phyloP scores from a whole-genome alignment of 768 basidiomycete genomes.

The Leucogyrophana mollusca region DNA sequence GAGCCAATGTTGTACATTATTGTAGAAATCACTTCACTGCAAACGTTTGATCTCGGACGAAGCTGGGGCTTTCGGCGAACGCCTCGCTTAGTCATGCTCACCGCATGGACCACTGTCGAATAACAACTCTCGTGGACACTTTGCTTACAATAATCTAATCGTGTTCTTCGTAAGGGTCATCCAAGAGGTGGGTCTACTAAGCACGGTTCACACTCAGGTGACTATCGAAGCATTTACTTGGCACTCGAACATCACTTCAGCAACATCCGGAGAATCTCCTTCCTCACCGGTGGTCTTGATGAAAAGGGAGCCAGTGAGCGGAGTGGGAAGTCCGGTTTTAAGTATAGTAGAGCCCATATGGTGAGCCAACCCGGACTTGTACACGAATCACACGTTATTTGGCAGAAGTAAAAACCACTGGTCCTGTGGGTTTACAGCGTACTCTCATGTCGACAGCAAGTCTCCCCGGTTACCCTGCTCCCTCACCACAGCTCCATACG shows the following conservation, averaged over 20 bases:
- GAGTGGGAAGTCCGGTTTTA: constrained; percentile 33
- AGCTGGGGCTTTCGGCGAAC: too few relatives aligned
- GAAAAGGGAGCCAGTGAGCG: constrained; percentile 12
- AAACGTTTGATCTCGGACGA: background rate
- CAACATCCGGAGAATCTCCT: background rate
- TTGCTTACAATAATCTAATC: too few relatives aligned
- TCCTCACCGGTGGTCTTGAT: background rate
- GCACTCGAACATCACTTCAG: too few relatives aligned
- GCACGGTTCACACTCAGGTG: too few relatives aligned
- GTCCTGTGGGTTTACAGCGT: constrained; percentile 14
- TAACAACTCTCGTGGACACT: too few relatives aligned
- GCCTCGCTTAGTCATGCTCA: too few relatives aligned
- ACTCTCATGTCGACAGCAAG: constrained; percentile 53
- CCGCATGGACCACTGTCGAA: too few relatives aligned
- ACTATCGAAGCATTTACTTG: too few relatives aligned
- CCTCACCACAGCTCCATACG: constrained; percentile 37
- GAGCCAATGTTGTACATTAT: too few relatives aligned
- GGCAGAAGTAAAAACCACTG: background rate
- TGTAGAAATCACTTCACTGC: background rate
- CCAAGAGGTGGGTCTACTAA: too few relatives aligned
- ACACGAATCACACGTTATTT: constrained; percentile 20
- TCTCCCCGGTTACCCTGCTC: constrained; percentile 48
- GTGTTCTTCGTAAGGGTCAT: too few relatives aligned
- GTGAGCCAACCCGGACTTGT: constrained; percentile 8
- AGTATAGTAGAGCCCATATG: constrained; percentile 34